These are phyloP conservation scores for Fusarium verrucosum DNA, from an alignment of 2,329 filamentous ascomycete genomes.

Conservation along the genomic window DNA sequence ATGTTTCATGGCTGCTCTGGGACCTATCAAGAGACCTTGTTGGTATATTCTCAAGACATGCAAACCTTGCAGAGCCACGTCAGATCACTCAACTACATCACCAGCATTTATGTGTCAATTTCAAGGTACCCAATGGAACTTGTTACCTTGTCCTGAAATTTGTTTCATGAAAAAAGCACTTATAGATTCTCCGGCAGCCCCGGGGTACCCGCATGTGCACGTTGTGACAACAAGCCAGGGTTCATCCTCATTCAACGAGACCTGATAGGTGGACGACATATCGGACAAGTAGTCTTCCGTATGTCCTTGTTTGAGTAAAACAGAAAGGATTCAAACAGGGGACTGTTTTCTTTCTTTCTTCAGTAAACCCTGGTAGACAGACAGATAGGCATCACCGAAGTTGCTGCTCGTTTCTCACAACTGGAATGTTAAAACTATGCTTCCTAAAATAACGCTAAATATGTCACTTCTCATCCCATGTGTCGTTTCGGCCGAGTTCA, in stretches of 20 bases:
- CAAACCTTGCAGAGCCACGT: background rate
- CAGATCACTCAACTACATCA: background rate
- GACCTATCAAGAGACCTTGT: background rate
- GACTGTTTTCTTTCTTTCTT: background rate
- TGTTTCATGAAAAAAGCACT: constrained; percentile 5
- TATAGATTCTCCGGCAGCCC: constrained; percentile 1
- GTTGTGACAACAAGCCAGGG: constrained; percentile 23
- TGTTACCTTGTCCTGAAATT: constrained; percentile 1
- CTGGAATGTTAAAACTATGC: background rate
- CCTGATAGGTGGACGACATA: constrained; percentile 22
- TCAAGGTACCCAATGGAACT: too few species aligned
- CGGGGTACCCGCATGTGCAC: constrained; percentile 30
- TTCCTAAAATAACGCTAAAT: background rate
- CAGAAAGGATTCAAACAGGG: background rate
- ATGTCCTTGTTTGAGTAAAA: background rate
- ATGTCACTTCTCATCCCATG: constrained; percentile 1
- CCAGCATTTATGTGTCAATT: background rate
- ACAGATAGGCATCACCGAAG: background rate
- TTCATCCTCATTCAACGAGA: constrained; percentile 12
- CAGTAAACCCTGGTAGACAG: background rate
- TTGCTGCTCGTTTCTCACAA: background rate
- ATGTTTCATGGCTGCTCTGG: background rate
- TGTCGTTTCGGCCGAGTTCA: constrained; percentile 17
- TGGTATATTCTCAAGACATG: background rate
- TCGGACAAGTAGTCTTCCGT: background rate